These are phyloP conservation scores for Malbranchea zuffiana DNA, from an alignment of 2,329 filamentous ascomycete species.

Conservation along the genomic window DNA sequence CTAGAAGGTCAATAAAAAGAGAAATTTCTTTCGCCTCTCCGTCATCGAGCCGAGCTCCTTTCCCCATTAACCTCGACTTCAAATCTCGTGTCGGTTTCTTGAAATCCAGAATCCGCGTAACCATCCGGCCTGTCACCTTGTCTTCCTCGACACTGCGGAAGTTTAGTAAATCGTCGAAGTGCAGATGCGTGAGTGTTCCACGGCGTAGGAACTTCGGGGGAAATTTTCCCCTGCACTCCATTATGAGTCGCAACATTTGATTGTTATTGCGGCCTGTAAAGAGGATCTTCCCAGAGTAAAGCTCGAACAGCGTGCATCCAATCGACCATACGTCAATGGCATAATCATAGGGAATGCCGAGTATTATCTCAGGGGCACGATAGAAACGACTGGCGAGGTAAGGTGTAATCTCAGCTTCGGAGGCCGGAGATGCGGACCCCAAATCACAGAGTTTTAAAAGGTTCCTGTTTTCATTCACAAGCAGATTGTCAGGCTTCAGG, in stretches of 20 bases:
- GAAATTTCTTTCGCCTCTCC: conserved; percentile 66
- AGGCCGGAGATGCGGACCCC: conserved; percentile 85
- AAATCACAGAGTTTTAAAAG: conserved; percentile 91
- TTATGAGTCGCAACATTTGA: conserved; percentile 92
- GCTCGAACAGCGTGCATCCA: conserved; percentile 90
- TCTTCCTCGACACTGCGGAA: conserved; percentile 80
- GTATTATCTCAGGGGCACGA: conserved; percentile 88
- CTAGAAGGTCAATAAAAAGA: conserved; percentile 75
- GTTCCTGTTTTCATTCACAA: conserved; percentile 76
- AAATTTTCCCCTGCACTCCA: conserved; percentile 89
- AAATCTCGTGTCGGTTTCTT: conserved; percentile 70
- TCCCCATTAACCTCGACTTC: conserved; percentile 62
- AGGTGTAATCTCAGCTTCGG: conserved; percentile 83
- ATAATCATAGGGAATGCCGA: conserved; percentile 93
- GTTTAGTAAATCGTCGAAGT: conserved; percentile 76
- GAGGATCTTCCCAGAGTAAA: conserved; percentile 94
- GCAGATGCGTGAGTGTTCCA: conserved; percentile 60
- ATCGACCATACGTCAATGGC: conserved; percentile 96
- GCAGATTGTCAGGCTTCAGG: conserved; percentile 93
- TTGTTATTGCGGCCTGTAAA: conserved; percentile 96
- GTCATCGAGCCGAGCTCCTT: conserved; percentile 63
- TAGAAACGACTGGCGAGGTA: conserved; percentile 98
- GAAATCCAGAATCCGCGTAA: conserved; percentile 36
- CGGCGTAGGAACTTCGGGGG: conserved; percentile 80
- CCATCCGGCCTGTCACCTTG: conserved; percentile 72